Conservation (phyloP, 768 basidiomycete genomes). For the Candolleomyces aberdarensis region DNA sequence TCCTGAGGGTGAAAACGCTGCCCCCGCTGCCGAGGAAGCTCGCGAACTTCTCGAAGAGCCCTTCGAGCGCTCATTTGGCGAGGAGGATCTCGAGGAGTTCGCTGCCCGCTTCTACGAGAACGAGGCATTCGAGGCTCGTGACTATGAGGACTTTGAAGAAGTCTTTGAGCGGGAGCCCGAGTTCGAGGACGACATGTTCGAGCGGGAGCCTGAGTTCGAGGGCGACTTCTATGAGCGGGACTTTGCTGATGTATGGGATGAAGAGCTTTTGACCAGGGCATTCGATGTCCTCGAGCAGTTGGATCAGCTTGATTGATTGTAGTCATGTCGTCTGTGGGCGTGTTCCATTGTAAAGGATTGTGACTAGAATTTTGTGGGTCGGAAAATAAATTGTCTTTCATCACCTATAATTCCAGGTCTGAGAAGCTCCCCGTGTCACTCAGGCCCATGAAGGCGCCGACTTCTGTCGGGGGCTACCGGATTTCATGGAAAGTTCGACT, state of each 20-base stretch:
- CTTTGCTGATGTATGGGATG: not conserved
- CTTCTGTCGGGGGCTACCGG: too few species aligned
- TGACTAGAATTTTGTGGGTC: not conserved
- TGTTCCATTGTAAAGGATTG: not conserved
- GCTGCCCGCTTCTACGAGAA: not conserved
- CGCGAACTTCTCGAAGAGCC: slow-evolving; percentile 2
- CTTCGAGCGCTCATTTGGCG: not conserved
- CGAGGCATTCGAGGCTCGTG: not conserved
- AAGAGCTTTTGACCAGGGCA: not conserved
- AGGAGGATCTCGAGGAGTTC: not conserved
- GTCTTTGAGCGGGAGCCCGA: not conserved
- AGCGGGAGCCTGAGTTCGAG: not conserved
- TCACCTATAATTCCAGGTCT: too few species aligned
- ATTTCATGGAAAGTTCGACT: too few species aligned
- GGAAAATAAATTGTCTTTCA: not conserved
- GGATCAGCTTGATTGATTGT: slow-evolving; percentile 7
- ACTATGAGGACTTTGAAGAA: not conserved
- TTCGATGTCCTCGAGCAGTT: slow-evolving; percentile 4
- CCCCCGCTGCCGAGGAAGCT: not conserved
- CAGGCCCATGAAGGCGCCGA: too few species aligned
- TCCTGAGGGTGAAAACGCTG: not conserved
- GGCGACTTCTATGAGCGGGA: not conserved
- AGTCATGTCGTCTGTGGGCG: not conserved
- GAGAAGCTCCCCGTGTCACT: too few species aligned
- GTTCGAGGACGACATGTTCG: not conserved